Percentiles rank a stretch among this genome's conserved stretches.
These are phyloP conservation scores for Gossypioides kirkii DNA, from an alignment of 345 rosid species.

Conservation along the genomic window DNA sequence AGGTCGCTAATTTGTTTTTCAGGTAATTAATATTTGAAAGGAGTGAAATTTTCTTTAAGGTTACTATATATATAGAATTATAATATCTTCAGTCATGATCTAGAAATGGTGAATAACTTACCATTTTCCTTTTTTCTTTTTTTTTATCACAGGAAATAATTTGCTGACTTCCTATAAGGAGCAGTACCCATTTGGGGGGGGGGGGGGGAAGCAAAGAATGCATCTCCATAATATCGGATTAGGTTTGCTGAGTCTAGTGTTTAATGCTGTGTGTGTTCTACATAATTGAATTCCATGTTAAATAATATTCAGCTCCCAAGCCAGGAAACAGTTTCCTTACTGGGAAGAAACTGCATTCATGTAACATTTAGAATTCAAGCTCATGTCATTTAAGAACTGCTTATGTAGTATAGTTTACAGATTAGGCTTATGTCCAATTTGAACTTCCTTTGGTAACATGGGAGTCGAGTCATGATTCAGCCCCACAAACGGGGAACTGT, in stretches of 20 bases:
- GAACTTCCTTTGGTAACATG: not conserved
- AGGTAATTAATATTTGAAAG: not conserved
- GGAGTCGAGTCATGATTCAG: not conserved
- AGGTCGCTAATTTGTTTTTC: slow-evolving; percentile 16
- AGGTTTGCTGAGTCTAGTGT: not conserved
- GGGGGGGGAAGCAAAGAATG: not conserved
- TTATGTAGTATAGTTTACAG: not conserved
- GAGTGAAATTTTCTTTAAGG: not conserved
- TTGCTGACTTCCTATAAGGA: slow-evolving; percentile 7
- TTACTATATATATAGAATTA: not conserved
- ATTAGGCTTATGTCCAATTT: not conserved
- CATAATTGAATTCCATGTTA: slow-evolving; percentile 9
- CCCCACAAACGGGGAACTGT: not conserved
- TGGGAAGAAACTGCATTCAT: slow-evolving; percentile 10
- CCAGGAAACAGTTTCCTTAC: not conserved
- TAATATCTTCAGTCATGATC: not conserved
- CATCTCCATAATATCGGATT: not conserved
- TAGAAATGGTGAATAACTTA: not conserved
- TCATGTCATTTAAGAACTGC: not conserved
- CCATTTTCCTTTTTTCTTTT: not conserved
- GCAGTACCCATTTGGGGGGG: not conserved
- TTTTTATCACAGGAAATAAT: slow-evolving; percentile 3
- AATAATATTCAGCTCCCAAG: slow-evolving; percentile 3
- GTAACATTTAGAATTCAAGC: slow-evolving; percentile 7
- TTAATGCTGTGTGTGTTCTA: not conserved